Evolutionary conservation across 495 filamentous ascomycete species (phyloP).

Genomic region (Aspergillus bridgeri): DNA sequence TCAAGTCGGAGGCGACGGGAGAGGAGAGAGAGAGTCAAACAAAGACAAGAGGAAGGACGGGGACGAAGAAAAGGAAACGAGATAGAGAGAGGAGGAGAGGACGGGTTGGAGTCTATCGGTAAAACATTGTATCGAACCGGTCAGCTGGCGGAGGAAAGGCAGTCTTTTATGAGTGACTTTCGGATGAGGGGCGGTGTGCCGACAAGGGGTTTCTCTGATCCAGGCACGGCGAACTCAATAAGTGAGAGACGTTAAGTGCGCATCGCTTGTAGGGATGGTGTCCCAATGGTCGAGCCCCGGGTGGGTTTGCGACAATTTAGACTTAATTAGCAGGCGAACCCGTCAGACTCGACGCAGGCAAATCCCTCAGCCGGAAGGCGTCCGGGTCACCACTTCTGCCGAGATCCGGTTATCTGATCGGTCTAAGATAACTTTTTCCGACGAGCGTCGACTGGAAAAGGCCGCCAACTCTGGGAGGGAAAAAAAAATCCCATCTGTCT

Average conservation of each 20-base stretch:
- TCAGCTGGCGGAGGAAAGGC: not conserved
- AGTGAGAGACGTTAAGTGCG: constrained; percentile 1
- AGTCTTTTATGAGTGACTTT: constrained; percentile 10
- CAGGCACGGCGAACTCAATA: constrained; percentile 18
- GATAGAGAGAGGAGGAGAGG: constrained; percentile 10
- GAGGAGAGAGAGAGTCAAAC: constrained; percentile 4
- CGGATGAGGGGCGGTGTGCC: constrained; percentile 31
- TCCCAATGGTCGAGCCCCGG: constrained; percentile 13
- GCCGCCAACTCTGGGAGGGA: not conserved
- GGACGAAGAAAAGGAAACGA: constrained; percentile 13
- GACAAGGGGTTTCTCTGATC: constrained; percentile 31
- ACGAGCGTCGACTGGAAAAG: constrained; percentile 18
- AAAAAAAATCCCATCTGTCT: not conserved
- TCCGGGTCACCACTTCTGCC: constrained; percentile 23
- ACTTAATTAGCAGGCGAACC: constrained; percentile 14
- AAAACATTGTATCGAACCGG: constrained; percentile 19
- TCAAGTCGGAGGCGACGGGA: constrained; percentile 9
- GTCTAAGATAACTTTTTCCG: constrained; percentile 38
- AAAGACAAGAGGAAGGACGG: constrained; percentile 13
- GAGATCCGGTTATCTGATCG: constrained; percentile 41
- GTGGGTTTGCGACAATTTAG: constrained; percentile 14
- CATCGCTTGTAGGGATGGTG: constrained; percentile 19
- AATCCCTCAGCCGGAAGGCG: constrained; percentile 9
- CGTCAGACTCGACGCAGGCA: constrained; percentile 14
- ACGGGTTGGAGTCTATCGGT: constrained; percentile 11